Evolutionary conservation across 805 yeast genomes (phyloP), one percentile per base, ranked within the genome.

Genomic region (Danielia oregonensis): DNA sequence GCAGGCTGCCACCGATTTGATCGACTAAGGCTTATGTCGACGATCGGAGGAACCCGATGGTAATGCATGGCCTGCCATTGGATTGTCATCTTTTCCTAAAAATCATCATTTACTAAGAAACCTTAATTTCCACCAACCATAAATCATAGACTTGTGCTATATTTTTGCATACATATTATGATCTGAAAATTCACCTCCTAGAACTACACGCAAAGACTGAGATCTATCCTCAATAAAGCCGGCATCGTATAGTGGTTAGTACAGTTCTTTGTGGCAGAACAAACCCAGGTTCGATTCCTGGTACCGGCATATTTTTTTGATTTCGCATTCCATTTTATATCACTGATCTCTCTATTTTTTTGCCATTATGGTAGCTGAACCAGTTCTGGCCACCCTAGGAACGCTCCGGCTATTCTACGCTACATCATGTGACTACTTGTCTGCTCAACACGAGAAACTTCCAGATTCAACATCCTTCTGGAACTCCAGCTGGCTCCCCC

Each of bases 231-330:
- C 16, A 30, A 4, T n/a, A 2, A 17, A 32, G 72, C 72, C 68
- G 69, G 65, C 56, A 65, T 65, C 59, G 72, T 65, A 65, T 65
- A 65, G 70, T 65, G 71, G 72, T 65, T 43, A 65, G 70, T 65
- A 65, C 70, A 57, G 57, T 48, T 61, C 70, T 68, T 65, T 65
- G 70, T 65, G 72, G 72, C 72, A 68, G 72, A 62, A 48, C 59
- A 55, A 54, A 66, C 71, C 70, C 70, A 66, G 55, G 70, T 66
- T 66, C 71, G 72, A 65, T 65, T 66, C 71, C 70, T 65, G 72
- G 70, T 66, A 59, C 65, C 70, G 68, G 72, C 72, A 66, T 5
- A 17, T 36, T 28, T 53, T 54, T 55, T 49, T n/a, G n/a, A n/a
- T n/a, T n/a, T 42, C 25, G 10, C 17, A 28, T 13, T 9, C 26